phyloP scores from a whole-genome alignment of 179 eudicot species.

The Beta corolliflora region DNA sequence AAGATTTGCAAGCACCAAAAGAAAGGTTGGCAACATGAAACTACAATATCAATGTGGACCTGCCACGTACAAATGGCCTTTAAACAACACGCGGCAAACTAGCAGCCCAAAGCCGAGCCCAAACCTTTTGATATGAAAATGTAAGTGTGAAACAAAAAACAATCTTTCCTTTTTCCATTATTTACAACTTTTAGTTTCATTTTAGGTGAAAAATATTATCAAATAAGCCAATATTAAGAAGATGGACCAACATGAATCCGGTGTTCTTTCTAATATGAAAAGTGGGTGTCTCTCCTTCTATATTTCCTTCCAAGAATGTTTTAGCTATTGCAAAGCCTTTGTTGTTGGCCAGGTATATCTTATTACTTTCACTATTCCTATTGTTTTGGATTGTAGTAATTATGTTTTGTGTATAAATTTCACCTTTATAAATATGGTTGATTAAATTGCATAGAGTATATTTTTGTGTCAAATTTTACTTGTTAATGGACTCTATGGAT shows the following conservation, averaged over 20 bases:
- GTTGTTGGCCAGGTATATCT: conserved; percentile 46
- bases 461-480: no score
- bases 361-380: not conserved
- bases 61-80: not conserved
- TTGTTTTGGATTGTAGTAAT: no score
- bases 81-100: conserved; percentile 10
- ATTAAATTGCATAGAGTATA: no score
- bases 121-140: not conserved
- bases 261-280: conserved; percentile 8
- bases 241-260: not conserved
- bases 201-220: not conserved
- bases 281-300: conserved; percentile 31
- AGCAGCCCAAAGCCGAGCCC: not conserved
- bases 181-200: not conserved
- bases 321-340: conserved; percentile 44
- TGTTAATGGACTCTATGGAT: no score
- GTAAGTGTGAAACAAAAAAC: not conserved
- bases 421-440: no score
- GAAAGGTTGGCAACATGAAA: no score
- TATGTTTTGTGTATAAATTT: no score
- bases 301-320: conserved; percentile 39
- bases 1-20: no score
- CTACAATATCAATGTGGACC: not conserved
- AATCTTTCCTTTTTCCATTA: not conserved
- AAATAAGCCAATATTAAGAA: not conserved